Evolutionary conservation across 306 rosid genomes (phyloP).

Genomic region (Prunus salicina): DNA sequence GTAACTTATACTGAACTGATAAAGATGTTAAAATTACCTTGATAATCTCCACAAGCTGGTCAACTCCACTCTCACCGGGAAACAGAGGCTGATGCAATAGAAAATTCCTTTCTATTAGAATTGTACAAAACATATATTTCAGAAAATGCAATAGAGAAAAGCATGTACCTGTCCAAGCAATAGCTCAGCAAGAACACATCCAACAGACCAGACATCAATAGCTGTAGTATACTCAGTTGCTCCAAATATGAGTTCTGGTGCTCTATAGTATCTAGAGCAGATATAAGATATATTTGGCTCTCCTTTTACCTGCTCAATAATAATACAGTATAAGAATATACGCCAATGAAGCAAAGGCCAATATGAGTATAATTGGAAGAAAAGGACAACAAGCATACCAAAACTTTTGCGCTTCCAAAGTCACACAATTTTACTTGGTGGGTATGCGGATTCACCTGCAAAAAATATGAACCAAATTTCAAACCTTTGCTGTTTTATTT

Average conservation of each 20-base stretch:
- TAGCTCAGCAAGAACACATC: constrained; percentile 95
- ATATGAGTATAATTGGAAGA: constrained; percentile 11
- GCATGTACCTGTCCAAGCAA: constrained; percentile 86
- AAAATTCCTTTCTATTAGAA: constrained; percentile 9
- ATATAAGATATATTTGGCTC: constrained; percentile 97
- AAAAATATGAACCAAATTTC: constrained; percentile 8
- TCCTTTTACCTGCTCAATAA: constrained; percentile 72
- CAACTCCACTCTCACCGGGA: constrained; percentile 98
- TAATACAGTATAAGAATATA: constrained; percentile 15
- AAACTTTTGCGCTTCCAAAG: constrained; percentile 96
- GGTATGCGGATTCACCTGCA: constrained; percentile 95
- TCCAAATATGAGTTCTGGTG: constrained; percentile 98
- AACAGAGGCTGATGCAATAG: constrained; percentile 66
- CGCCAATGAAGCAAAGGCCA: neutral
- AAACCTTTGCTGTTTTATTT: neutral
- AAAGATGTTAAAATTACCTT: constrained; percentile 51
- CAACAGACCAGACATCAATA: constrained; percentile 95
- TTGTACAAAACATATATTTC: neutral
- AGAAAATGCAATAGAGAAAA: constrained; percentile 11
- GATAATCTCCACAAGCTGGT: constrained; percentile 97
- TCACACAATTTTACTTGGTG: constrained; percentile 96
- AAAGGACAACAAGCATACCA: constrained; percentile 51
- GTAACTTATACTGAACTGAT: neutral
- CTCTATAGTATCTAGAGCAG: constrained; percentile 94
- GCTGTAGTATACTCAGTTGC: constrained; percentile 96